Evolutionary conservation across 345 rosid genomes (phyloP), one percentile per base, ranked within the genome.

Genomic region (Citrus hindsii): DNA sequence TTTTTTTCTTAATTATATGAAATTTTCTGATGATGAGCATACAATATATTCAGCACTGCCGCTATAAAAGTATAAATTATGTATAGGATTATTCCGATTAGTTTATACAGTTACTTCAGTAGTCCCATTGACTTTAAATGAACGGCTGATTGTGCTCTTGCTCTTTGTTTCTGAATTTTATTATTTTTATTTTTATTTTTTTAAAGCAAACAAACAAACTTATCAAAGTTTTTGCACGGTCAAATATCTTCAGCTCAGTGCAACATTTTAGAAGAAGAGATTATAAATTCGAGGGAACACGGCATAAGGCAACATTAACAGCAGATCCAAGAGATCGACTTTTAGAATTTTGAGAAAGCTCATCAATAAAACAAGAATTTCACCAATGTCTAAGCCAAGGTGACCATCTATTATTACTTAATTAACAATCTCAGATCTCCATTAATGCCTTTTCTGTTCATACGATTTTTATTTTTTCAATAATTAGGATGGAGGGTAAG

Each of bases 401-500:
- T 61, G 63, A 60, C 22, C n/a, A 70, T 27, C 73, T 69, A 46
- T 46, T 13, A 53, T 53, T 19, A 14, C 18, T 62, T 33, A 19
- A 48, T 56, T 68, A 68, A 37, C 18, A 16, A 48, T 5, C 66
- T 67, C 37, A 33, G 65, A 67, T 76, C 72, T 67, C 5, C 69
- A 66, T 46, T 9, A 9, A 46, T 66, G 64, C 38, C 62, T n/a
- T 38, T 46, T 64, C 28, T 42, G 9, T 22, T 59, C 6, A 6
- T 30, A 40, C 67, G 66, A 9, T 64, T 82, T 61, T 82, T 30
- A 3, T 66, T 66, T 35, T 18, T 59, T n/a, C 9, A 22, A 33
- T 46, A 64, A 69, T 65, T 77, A 95, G 98, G 87, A 79, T 95
- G 84, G 94, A 88, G 46, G 98, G 97, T 3, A 95, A 95, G 85